These are phyloP conservation scores for Fomitopsis serialis DNA, from an alignment of 768 basidiomycete species.

Conservation along the genomic window DNA sequence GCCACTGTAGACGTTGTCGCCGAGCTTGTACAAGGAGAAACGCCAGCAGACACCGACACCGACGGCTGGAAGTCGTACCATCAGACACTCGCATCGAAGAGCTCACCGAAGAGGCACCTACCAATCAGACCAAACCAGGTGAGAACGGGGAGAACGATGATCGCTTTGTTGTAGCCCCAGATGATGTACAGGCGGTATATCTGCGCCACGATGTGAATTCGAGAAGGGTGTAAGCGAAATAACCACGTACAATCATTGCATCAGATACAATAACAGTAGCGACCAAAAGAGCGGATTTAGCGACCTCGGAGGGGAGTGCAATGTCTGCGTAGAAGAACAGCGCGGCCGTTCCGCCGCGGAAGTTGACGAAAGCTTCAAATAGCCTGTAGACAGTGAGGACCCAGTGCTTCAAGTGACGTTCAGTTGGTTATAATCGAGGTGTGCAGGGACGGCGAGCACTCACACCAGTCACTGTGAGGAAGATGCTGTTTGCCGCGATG, in stretches of 20 bases:
- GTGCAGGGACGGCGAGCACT: no score
- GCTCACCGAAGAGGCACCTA: not conserved
- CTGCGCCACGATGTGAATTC: not conserved
- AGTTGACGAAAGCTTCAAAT: conserved; percentile 1
- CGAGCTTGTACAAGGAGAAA: not conserved
- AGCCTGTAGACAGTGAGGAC: not conserved
- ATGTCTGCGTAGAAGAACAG: not conserved
- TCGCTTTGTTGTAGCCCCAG: not conserved
- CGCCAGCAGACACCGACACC: not conserved
- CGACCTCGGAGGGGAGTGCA: not conserved
- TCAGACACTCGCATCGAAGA: not conserved
- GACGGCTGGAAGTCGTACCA: not conserved
- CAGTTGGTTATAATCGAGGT: no score
- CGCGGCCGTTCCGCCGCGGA: not conserved
- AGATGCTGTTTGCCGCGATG: not conserved
- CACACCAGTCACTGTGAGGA: conserved; percentile 1
- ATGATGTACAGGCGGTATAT: conserved; percentile 3
- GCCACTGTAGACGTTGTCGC: not conserved
- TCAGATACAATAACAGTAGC: not conserved
- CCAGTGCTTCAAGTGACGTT: no score
- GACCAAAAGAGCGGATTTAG: not conserved
- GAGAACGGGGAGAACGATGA: not conserved
- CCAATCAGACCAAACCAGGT: conserved; percentile 1
- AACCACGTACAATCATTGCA: conserved; percentile 1
- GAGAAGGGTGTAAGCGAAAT: not conserved